These are phyloP conservation scores for Whalleya microplaca DNA, from an alignment of 2,329 filamentous ascomycete species.

Conservation along the genomic window DNA sequence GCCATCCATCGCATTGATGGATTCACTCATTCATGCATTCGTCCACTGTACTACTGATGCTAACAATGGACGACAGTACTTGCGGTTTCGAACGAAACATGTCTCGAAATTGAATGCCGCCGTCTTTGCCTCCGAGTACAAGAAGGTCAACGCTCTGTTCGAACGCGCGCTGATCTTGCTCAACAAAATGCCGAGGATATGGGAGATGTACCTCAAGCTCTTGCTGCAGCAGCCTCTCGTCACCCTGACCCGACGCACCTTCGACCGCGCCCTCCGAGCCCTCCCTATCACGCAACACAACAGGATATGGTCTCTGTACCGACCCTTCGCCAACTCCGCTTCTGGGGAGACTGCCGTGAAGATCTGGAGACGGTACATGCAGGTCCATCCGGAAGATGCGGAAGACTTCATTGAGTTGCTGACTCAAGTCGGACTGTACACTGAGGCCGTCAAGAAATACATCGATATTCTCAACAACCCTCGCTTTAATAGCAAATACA, in stretches of 20 bases:
- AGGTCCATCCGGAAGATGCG: slow-evolving; percentile 91
- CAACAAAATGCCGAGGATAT: slow-evolving; percentile 98
- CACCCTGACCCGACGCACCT: slow-evolving; percentile 82
- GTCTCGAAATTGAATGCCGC: slow-evolving; percentile 82
- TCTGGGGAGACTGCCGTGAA: slow-evolving; percentile 88
- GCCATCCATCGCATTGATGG: no score
- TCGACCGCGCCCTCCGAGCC: slow-evolving; percentile 89
- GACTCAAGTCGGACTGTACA: slow-evolving; percentile 79
- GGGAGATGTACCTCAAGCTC: slow-evolving; percentile 96
- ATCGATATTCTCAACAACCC: slow-evolving; percentile 91
- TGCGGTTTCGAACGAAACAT: slow-evolving; percentile 82
- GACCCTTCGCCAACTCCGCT: slow-evolving; percentile 87
- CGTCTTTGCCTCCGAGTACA: slow-evolving; percentile 77
- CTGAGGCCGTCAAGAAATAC: slow-evolving; percentile 88
- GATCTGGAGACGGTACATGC: slow-evolving; percentile 95
- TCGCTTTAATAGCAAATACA: slow-evolving; percentile 87
- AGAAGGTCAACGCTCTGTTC: slow-evolving; percentile 93
- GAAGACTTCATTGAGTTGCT: slow-evolving; percentile 95
- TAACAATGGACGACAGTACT: slow-evolving; percentile 61
- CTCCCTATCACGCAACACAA: slow-evolving; percentile 94
- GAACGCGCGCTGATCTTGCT: slow-evolving; percentile 89
- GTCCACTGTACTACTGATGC: slow-evolving; percentile 8
- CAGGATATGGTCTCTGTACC: slow-evolving; percentile 90
- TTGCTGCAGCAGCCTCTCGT: slow-evolving; percentile 90
- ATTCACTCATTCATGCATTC: no score